A percentile compares a stretch with the other conserved stretches of the same genome.
Conservation (phyloP, 2,329 filamentous ascomycete species). For the Plenodomus lindquistii region DNA sequence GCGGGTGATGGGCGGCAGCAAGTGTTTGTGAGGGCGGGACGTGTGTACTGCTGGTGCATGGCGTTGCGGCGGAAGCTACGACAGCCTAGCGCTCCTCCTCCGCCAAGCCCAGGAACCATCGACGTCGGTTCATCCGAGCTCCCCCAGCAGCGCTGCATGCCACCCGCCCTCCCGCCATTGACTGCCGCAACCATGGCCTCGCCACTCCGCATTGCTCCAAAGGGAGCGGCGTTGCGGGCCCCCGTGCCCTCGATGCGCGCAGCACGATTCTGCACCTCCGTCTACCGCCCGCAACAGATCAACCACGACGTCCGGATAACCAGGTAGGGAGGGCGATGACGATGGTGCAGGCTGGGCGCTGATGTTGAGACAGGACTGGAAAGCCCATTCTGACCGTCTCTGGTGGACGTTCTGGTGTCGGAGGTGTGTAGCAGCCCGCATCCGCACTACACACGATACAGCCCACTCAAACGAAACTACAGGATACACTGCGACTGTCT, state of each 20-base stretch:
- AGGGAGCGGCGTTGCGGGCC: conserved; percentile 42
- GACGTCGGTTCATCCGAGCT: conserved; percentile 24
- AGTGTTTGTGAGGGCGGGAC: conserved; percentile 20
- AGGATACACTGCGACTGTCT: conserved; percentile 97
- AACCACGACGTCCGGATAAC: conserved; percentile 89
- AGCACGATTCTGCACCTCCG: conserved; percentile 32
- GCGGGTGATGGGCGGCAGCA: conserved; percentile 5
- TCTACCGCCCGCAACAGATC: conserved; percentile 31
- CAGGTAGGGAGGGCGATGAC: conserved; percentile 31
- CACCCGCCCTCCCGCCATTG: conserved; percentile 42
- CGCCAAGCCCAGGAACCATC: conserved; percentile 25
- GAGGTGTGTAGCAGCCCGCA: conserved; percentile 62
- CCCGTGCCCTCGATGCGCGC: conserved; percentile 34
- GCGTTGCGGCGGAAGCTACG: conserved; percentile 27
- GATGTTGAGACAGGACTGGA: conserved; percentile 65
- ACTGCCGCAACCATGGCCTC: conserved; percentile 45
- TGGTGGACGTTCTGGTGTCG: conserved; percentile 86
- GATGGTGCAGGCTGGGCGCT: conserved; percentile 7
- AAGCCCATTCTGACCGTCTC: conserved; percentile 89
- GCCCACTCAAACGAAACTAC: conserved; percentile 38
- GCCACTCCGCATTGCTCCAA: conserved; percentile 46
- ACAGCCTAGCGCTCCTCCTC: conserved; percentile 13
- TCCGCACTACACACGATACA: conserved; percentile 5
- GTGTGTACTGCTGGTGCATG: conserved; percentile 24
- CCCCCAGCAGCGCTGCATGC: conserved; percentile 31